Base-by-base conservation (phyloP, 352 stramenopile genomes). In the Phytopythium helicoides region DNA sequence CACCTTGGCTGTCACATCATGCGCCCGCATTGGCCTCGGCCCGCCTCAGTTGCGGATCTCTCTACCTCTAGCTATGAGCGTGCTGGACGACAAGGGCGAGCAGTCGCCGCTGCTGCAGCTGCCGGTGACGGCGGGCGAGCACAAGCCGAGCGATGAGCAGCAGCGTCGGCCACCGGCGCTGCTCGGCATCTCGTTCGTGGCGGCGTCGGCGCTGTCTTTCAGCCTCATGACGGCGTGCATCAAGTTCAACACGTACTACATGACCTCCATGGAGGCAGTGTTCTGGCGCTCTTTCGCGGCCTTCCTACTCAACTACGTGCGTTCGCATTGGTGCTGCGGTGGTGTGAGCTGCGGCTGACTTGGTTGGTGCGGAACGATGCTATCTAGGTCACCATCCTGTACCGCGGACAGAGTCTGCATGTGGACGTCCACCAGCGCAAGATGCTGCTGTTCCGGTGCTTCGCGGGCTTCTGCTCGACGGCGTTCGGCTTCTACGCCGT, bases 171-270 rank as follows among this genome's bases (percentile, higher is more conserved):
- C 68, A 16, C 76, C 82, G 59, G 62, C 68, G 36, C 63, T 89
- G 19, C 41, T 85, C 18, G 81, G 81, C 26, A 70, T 92, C 11
- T 47, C 61, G 28, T 80, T 62, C 41, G 77, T 92, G 19, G 78
- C 78, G 0, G 44, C 66, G 39, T 86, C 81, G 16, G 81, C 81
- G 1, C 60, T 92, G 18, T 89, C 74, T 55, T 92, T 92, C 57
- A 88, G 78, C 45, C 54, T 89, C 71, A 89, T 89, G 77, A 83
- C 71, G 16, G 86, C 74, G 15, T 72, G 87, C 38, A 64, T 89
- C 61, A 92, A 92, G 73, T 86, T 79, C 67, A 67, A 74, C 47
- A 84, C 75, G 21, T 81, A 63, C 61, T 71, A 60, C 38, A 85
- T 89, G 58, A 81, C 78, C 18, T 82, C 81, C 14, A 87, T 89